A percentile compares a stretch with the other conserved stretches of the same genome.
These are phyloP conservation scores for Rhizopogon rudus DNA, from an alignment of 768 basidiomycete species.

Conservation along the genomic window DNA sequence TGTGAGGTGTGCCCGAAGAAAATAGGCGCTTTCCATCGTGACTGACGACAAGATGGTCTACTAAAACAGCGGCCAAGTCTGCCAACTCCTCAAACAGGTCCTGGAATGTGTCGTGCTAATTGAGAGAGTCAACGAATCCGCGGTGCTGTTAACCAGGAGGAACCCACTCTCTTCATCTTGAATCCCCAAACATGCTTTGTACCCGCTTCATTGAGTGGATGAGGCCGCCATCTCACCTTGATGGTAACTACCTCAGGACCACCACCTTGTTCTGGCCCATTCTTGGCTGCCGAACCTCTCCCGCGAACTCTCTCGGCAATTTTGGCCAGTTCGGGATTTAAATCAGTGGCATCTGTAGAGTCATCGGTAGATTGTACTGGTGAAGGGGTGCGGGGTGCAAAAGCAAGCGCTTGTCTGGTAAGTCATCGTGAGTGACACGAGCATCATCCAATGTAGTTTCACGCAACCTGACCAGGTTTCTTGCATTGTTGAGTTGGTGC, in stretches of 20 bases:
- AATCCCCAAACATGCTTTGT: slow-evolving; percentile 43
- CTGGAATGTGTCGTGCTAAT: slow-evolving; percentile 61
- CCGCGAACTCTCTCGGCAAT: slow-evolving; percentile 41
- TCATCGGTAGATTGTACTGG: slow-evolving; percentile 41
- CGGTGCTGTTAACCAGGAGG: background rate
- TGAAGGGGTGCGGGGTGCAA: slow-evolving; percentile 38
- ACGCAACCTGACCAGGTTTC: slow-evolving; percentile 55
- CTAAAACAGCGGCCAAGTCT: slow-evolving; percentile 49
- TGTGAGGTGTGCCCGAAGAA: slow-evolving; percentile 62
- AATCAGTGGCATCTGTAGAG: slow-evolving; percentile 41
- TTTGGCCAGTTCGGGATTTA: slow-evolving; percentile 59
- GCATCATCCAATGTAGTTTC: background rate
- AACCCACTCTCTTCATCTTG: slow-evolving; percentile 52
- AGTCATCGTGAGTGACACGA: slow-evolving; percentile 2
- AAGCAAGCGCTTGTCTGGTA: slow-evolving; percentile 44
- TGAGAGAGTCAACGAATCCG: background rate
- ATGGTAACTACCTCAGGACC: slow-evolving; percentile 40
- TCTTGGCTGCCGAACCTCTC: slow-evolving; percentile 21
- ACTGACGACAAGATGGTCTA: slow-evolving; percentile 52
- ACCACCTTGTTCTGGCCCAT: slow-evolving; percentile 22
- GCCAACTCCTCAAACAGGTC: slow-evolving; percentile 62
- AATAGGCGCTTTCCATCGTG: slow-evolving; percentile 62
- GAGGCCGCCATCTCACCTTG: slow-evolving; percentile 59
- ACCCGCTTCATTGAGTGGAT: slow-evolving; percentile 47
- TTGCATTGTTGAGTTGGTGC: slow-evolving; percentile 51